Evolutionary conservation across 2,329 filamentous ascomycete genomes (phyloP), one percentile per base, ranked within the genome.

Genomic region (Colletotrichum falcatum): DNA sequence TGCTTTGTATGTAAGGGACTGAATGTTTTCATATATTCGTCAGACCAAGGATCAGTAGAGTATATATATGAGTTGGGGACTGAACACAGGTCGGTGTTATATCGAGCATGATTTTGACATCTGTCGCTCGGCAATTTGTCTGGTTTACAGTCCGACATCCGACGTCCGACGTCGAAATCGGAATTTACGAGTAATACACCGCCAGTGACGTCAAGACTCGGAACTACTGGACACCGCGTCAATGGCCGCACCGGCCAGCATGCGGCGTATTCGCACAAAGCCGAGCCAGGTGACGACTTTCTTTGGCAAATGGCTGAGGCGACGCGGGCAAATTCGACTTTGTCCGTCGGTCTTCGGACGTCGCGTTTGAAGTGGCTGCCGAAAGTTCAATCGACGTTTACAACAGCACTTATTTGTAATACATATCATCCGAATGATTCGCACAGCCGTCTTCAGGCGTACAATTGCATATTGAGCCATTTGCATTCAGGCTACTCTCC

Each of bases 121-220:
- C 37, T 5, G n/a, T n/a, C 35, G n/a, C 53, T 71, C 64, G 64
- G 68, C 46, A 28, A 33, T 67, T 46, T 12, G 23, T 59, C 12
- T 59, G 30, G 35, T 26, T 58, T 58, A 53, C 16, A 35, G 37
- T 20, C 64, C 68, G 68, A 70, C 26, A 2, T 23, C 63, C 63
- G 63, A 20, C 42, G n/a, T 30, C 58, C 63, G 67, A 66, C 26
- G 33, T 70, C 58, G 58, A 53, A 33, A 35, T 59, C 37, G 67
- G 51, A 64, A 28, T 67, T 58, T 70, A 67, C 35, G 37, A 67
- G 14, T 44, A n/a, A 33, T 33, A 39, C 37, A 18, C 23, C 16
- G 48, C 18, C 51, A 2, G 59, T 71, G 68, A 71, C 68, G 68
- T 71, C 67, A 63, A 63, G 23, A 59, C 28, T 44, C 12, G 49